phyloP scores from a whole-genome alignment of 495 filamentous ascomycete genomes.

The Corynascus novoguineensis region DNA sequence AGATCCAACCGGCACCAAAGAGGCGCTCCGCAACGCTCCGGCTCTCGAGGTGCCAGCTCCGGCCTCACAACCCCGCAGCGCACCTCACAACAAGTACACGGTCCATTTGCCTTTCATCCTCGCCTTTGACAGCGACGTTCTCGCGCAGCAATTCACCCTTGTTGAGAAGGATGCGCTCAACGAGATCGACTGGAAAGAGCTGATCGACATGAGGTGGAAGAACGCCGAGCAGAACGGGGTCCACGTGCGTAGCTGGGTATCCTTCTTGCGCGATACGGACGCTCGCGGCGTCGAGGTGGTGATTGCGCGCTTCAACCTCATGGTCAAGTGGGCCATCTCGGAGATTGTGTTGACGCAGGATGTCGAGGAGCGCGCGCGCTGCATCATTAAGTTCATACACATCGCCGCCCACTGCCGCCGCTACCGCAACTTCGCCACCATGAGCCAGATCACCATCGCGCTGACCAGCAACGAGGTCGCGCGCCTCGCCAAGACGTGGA shows the following conservation, averaged over 20 bases:
- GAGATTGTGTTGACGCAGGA: conserved; percentile 82
- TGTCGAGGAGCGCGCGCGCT: conserved; percentile 73
- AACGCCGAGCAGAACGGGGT: conserved; percentile 55
- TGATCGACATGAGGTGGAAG: conserved; percentile 91
- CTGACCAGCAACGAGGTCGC: conserved; percentile 76
- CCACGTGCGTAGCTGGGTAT: conserved; percentile 77
- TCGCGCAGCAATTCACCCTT: conserved; percentile 91
- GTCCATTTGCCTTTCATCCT: conserved; percentile 86
- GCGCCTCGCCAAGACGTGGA: conserved; percentile 76
- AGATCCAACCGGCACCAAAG: conserved; percentile 37
- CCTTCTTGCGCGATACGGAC: conserved; percentile 76
- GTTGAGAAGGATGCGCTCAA: conserved; percentile 95
- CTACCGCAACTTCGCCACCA: conserved; percentile 91
- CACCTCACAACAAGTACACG: conserved; percentile 26
- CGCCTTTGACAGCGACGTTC: conserved; percentile 78
- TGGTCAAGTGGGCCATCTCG: conserved; percentile 95
- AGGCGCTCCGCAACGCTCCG: conserved; percentile 36
- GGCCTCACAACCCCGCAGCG: conserved; percentile 11
- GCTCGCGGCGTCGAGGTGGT: conserved; percentile 91
- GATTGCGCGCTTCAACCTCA: conserved; percentile 91
- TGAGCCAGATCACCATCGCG: conserved; percentile 91
- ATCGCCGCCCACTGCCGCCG: conserved; percentile 79
- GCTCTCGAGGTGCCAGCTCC: conserved; percentile 27
- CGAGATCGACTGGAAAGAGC: conserved; percentile 95
- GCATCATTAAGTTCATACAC: conserved; percentile 87